These are phyloP conservation scores for Neonectria neomacrospora DNA, from an alignment of 2,329 filamentous ascomycete genomes.

Conservation along the genomic window DNA sequence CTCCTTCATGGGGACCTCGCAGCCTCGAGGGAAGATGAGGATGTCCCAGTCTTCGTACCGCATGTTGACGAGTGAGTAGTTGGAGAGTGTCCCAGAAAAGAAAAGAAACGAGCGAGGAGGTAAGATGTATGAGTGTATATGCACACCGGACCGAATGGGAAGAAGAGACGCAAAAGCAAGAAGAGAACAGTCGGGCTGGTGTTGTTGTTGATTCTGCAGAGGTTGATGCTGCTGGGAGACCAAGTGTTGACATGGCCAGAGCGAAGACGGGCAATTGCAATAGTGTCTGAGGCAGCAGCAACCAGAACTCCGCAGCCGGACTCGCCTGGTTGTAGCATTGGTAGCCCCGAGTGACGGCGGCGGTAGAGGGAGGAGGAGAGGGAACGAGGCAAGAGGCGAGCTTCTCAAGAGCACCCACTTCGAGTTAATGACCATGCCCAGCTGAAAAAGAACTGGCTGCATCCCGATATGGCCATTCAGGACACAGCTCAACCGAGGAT, in stretches of 20 bases:
- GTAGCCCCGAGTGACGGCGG: constrained; percentile 1
- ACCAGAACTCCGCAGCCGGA: constrained; percentile 11
- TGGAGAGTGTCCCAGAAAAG: constrained; percentile 40
- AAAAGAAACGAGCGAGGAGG: constrained; percentile 16
- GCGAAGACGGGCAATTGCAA: not conserved
- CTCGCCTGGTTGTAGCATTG: not conserved
- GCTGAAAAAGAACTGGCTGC: not conserved
- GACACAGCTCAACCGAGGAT: not conserved
- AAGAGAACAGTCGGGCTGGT: not conserved
- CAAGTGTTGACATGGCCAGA: not conserved
- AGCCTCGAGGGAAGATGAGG: constrained; percentile 77
- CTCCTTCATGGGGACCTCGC: constrained; percentile 79
- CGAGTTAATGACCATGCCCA: not conserved
- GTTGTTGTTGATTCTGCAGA: constrained; percentile 2
- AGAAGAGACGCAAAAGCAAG: not conserved
- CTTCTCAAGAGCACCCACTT: not conserved
- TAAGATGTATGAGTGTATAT: constrained; percentile 18
- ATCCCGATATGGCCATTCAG: not conserved
- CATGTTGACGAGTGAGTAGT: constrained; percentile 61
- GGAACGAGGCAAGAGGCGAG: constrained; percentile 11
- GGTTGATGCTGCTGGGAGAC: not conserved
- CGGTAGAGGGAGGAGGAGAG: not conserved
- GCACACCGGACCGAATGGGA: constrained; percentile 10
- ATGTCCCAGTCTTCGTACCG: constrained; percentile 89
- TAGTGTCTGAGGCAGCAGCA: constrained; percentile 11